Evolutionary conservation across 345 rosid species (phyloP).

Genomic region (Boechera divaricarpa): DNA sequence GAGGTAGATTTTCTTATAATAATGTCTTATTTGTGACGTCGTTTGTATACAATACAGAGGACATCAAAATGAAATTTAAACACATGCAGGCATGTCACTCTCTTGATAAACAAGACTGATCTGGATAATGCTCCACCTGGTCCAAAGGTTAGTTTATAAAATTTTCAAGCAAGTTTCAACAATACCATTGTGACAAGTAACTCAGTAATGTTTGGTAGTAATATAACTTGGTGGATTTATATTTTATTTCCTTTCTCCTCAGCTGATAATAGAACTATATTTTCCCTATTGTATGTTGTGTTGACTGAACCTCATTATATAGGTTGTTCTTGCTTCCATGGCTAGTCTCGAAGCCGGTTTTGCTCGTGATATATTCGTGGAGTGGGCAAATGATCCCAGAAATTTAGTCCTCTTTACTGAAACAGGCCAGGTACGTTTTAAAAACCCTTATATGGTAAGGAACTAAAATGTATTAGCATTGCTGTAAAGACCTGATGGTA

Average conservation of each 20-base stretch:
- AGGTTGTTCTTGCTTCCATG: slow-evolving; percentile 98
- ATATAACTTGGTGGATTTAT: slow-evolving; percentile 13
- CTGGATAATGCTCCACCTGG: slow-evolving; percentile 88
- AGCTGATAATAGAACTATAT: slow-evolving; percentile 15
- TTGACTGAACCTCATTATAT: slow-evolving; percentile 39
- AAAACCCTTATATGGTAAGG: background rate
- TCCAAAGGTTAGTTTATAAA: slow-evolving; percentile 73
- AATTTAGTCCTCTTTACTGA: slow-evolving; percentile 93
- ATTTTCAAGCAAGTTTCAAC: background rate
- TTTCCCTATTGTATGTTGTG: slow-evolving; percentile 3
- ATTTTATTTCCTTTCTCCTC: background rate
- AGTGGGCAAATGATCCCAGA: slow-evolving; percentile 89
- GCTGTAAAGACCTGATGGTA: slow-evolving; percentile 4
- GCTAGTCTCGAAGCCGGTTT: slow-evolving; percentile 98
- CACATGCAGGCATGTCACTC: slow-evolving; percentile 76
- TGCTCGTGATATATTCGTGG: slow-evolving; percentile 94
- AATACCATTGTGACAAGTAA: background rate
- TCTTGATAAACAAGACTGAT: slow-evolving; percentile 83
- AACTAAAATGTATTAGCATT: background rate
- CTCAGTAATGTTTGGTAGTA: slow-evolving; percentile 9
- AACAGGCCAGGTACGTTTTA: slow-evolving; percentile 81
- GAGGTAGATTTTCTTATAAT: slow-evolving; percentile 54
- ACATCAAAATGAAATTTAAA: slow-evolving; percentile 5
- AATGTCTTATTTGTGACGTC: background rate
- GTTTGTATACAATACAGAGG: background rate